Evolutionary conservation across 768 basidiomycete genomes (phyloP).

Genomic region (Phylloporus sp.): DNA sequence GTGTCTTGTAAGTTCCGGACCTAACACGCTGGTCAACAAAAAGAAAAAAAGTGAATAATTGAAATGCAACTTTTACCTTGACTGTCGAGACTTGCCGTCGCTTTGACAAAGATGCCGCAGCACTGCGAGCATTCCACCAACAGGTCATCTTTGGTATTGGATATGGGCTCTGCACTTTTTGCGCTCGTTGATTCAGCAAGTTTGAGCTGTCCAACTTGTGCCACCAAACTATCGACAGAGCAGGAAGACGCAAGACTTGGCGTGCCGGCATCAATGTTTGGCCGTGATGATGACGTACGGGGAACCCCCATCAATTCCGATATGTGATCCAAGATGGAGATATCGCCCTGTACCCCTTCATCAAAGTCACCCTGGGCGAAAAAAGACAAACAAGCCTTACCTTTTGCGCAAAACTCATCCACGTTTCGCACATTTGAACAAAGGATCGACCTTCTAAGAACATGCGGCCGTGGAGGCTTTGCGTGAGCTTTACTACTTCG

Average conservation of each 20-base stretch:
- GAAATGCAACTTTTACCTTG: conserved; percentile 7
- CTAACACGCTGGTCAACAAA: background rate
- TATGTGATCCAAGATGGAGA: conserved; percentile 44
- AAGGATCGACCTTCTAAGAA: conserved; percentile 54
- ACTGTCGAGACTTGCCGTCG: conserved; percentile 32
- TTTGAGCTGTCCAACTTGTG: conserved; percentile 17
- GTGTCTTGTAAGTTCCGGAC: conserved; percentile 18
- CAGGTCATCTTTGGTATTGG: conserved; percentile 9
- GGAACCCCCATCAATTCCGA: conserved; percentile 34
- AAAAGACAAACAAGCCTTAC: conserved; percentile 33
- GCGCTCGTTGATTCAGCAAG: conserved; percentile 9
- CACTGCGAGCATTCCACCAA: conserved; percentile 38
- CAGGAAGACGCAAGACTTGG: background rate
- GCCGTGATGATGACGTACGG: conserved; percentile 1
- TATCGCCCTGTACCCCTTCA: conserved; percentile 39
- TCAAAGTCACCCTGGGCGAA: background rate
- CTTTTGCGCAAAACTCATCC: conserved; percentile 62
- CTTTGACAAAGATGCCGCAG: conserved; percentile 42
- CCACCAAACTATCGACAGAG: conserved; percentile 16
- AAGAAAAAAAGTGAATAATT: background rate
- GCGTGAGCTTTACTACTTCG: conserved; percentile 39
- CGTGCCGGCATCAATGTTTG: background rate
- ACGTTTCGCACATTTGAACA: conserved; percentile 63
- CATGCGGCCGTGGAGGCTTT: conserved; percentile 30
- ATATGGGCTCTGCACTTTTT: background rate